Evolutionary conservation across 164 flowering plant genomes (phyloP).

Genomic region (Taxillus chinensis): DNA sequence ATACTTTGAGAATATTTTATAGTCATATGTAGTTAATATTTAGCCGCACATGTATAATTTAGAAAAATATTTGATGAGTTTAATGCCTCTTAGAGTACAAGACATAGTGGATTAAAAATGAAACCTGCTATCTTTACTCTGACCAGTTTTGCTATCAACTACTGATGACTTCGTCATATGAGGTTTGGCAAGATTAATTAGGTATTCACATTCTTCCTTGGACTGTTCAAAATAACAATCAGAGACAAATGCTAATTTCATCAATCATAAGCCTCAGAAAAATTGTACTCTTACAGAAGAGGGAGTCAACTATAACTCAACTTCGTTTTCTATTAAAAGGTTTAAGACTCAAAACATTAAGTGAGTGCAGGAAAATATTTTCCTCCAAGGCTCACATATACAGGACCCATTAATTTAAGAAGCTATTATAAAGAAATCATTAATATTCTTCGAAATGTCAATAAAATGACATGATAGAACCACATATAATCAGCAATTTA

Average conservation of each 20-base stretch:
- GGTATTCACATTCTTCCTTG: slow-evolving; percentile 78
- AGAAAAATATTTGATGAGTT: too few species aligned
- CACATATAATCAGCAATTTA: neutral
- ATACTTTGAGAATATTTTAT: too few species aligned
- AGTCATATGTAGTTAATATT: too few species aligned
- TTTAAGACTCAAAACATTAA: neutral
- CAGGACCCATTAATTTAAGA: neutral
- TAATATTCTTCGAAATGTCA: too few species aligned
- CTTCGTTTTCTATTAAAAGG: neutral
- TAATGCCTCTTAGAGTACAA: too few species aligned
- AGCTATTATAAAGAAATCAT: neutral
- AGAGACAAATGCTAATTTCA: neutral
- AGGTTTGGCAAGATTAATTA: slow-evolving; percentile 75
- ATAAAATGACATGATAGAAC: neutral
- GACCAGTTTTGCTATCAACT: slow-evolving; percentile 75
- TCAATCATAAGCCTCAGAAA: too few species aligned
- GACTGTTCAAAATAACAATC: slow-evolving; percentile 31
- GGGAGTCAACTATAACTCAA: neutral
- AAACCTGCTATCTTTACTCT: slow-evolving; percentile 88
- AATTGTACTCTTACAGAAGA: too few species aligned
- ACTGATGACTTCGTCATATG: slow-evolving; percentile 82
- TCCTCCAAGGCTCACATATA: neutral
- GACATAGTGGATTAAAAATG: neutral
- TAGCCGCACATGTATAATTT: too few species aligned
- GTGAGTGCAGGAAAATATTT: neutral